Conservation (phyloP, 129 eudicot species). For the Pulicaria dysenterica region DNA sequence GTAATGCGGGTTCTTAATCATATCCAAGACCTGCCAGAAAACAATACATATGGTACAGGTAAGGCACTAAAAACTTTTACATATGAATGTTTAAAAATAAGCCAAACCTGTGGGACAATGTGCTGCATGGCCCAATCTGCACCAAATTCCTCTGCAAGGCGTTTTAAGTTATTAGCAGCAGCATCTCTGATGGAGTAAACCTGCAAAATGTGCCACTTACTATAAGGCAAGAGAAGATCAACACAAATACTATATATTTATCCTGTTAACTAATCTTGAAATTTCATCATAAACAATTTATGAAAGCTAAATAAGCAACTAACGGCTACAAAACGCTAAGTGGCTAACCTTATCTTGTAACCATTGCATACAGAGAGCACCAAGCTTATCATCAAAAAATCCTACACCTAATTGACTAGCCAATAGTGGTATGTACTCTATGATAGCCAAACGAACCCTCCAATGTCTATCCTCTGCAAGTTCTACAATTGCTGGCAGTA, state of each 20-base stretch:
- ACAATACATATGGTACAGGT: slow-evolving; percentile 9
- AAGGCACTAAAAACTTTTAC: not conserved
- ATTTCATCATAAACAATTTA: not conserved
- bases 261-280: not conserved
- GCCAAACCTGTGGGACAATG: slow-evolving; percentile 88
- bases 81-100: not conserved
- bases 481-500: slow-evolving; percentile 96
- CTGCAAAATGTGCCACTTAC: slow-evolving; percentile 37
- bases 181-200: slow-evolving; percentile 99
- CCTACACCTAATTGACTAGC: slow-evolving; percentile 99
- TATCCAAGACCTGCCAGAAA: slow-evolving; percentile 79
- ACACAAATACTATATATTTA: too few species aligned
- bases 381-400: slow-evolving; percentile 97
- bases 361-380: slow-evolving; percentile 99
- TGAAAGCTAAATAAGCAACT: not conserved
- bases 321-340: not conserved
- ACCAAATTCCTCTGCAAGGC: slow-evolving; percentile 98
- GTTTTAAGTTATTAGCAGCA: slow-evolving; percentile 95
- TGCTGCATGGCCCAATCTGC: slow-evolving; percentile 99
- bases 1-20: slow-evolving; percentile 86
- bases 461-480: slow-evolving; percentile 99
- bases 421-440: slow-evolving; percentile 92
- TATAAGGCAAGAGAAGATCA: too few species aligned
- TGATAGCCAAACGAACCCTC: slow-evolving; percentile 98
- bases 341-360: slow-evolving; percentile 88